Base-by-base conservation (phyloP, 345 rosid genomes). In the Syzygium jambos region DNA sequence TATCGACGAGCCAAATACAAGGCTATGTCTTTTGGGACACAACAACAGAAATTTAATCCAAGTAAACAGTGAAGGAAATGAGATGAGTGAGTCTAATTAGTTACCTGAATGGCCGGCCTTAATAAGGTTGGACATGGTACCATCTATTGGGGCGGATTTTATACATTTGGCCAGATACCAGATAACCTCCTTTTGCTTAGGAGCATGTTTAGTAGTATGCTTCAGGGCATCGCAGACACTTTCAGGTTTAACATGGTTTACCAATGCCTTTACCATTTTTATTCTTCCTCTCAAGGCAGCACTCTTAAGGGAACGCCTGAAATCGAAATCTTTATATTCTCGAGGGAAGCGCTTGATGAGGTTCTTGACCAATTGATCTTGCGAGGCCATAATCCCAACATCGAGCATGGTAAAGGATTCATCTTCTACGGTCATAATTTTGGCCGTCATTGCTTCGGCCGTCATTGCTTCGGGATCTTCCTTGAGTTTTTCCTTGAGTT, bases 251-350 rank as follows among this genome's bases (percentile, higher is more conserved):
- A 16, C 19, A 13, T n/a, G 6, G 17, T n/a, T 6, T n/a, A 5
- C 8, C 2, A 61, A 27, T n/a, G 17, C 38, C 73, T 61, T 5
- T 5, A 61, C 73, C 34, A n/a, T 61, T 61, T 0, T 12, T n/a
- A 12, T 61, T 2, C 73, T 61, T 3, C 73, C 73, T 61, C 2
- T 6, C 4, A 0, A 13, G 73, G 73, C 73, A 61, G 68, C 65
- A 11, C 0, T 56, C 61, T 23, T 0, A 0, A 27, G 16, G 65
- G 30, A 3, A 25, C 4, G 2, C 2, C 1, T 11, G 29, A 11
- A 11, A 27, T 56, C n/a, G 13, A 59, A 27, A 27, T n/a, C 2
- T 29, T n/a, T 3, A 2, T 5, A 7, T 61, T 3, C 8, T n/a
- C 1, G 17, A 61, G 15, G 19, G 19, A 6, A 6, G 0, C 3